A percentile compares a stretch with the other conserved stretches of the same genome.
Conservation (phyloP, 768 basidiomycete species). For the Mycena chlorophos region DNA sequence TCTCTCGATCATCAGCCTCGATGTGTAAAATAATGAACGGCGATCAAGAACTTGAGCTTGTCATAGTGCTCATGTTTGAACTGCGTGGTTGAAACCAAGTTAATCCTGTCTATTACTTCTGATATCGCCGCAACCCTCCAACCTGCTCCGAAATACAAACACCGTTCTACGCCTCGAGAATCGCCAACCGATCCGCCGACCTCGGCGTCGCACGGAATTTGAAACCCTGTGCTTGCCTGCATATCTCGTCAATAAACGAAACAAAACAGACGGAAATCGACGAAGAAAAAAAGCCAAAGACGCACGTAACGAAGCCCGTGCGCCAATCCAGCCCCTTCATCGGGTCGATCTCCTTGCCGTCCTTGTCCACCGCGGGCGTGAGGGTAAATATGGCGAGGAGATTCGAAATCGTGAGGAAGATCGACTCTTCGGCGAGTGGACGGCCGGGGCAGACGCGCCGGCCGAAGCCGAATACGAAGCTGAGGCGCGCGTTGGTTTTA, state of each 20-base stretch:
- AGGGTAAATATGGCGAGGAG: conserved; percentile 32
- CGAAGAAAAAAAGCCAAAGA: too few relatives aligned
- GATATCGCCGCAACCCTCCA: too few relatives aligned
- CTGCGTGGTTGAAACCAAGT: too few relatives aligned
- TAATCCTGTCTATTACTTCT: too few relatives aligned
- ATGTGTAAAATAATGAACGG: too few relatives aligned
- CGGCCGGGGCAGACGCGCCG: conserved; percentile 24
- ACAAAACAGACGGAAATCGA: too few relatives aligned
- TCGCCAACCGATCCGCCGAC: not conserved
- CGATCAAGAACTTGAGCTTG: too few relatives aligned
- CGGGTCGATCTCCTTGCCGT: conserved; percentile 27
- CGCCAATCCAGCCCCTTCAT: conserved; percentile 1
- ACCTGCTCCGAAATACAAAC: too few relatives aligned
- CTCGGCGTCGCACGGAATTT: not conserved
- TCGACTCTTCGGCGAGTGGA: conserved; percentile 26
- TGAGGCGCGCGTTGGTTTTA: not conserved
- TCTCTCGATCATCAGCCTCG: too few relatives aligned
- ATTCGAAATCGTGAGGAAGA: conserved; percentile 29
- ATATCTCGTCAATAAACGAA: not conserved
- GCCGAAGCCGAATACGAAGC: conserved; percentile 19
- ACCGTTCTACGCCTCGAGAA: too few relatives aligned
- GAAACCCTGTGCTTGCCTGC: not conserved
- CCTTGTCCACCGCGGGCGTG: conserved; percentile 21
- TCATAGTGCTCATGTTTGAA: too few relatives aligned
- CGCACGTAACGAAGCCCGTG: not conserved